Conservation (phyloP, 2,329 filamentous ascomycete species). For the Mycogone perniciosa region DNA sequence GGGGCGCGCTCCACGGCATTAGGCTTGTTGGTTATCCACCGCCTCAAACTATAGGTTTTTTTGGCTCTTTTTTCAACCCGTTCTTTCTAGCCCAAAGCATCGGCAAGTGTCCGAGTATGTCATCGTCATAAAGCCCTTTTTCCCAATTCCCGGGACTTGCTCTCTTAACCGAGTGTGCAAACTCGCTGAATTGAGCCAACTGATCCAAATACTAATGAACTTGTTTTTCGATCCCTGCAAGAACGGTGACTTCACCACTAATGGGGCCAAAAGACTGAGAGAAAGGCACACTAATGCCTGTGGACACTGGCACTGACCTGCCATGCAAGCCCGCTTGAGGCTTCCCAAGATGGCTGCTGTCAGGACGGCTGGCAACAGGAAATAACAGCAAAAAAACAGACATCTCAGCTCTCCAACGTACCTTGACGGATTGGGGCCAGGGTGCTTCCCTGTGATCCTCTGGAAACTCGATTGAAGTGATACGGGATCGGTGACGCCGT, state of each 20-base stretch:
- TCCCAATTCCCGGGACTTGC: no score
- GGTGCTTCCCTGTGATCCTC: conserved; percentile 4
- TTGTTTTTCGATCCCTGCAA: not conserved
- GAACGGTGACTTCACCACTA: conserved; percentile 7
- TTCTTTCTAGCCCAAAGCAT: not conserved
- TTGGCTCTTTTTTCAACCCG: not conserved
- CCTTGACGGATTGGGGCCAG: conserved; percentile 2
- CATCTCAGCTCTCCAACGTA: conserved; percentile 5
- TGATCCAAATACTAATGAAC: no score
- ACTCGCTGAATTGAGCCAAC: not conserved
- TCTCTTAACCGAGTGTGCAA: not conserved
- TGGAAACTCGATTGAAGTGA: not conserved
- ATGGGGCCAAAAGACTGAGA: not conserved
- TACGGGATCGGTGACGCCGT: conserved; percentile 11
- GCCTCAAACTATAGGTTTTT: not conserved
- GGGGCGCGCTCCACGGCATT: not conserved
- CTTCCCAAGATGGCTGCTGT: not conserved
- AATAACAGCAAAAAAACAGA: conserved; percentile 1
- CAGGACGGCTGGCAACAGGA: not conserved
- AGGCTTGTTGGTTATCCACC: not conserved
- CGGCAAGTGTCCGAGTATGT: not conserved
- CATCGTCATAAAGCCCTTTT: no score
- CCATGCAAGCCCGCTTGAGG: conserved; percentile 1
- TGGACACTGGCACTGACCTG: not conserved
- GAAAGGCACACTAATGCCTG: conserved; percentile 3